Conservation (phyloP, 352 stramenopile genomes). For the Phytopythium helicoides region DNA sequence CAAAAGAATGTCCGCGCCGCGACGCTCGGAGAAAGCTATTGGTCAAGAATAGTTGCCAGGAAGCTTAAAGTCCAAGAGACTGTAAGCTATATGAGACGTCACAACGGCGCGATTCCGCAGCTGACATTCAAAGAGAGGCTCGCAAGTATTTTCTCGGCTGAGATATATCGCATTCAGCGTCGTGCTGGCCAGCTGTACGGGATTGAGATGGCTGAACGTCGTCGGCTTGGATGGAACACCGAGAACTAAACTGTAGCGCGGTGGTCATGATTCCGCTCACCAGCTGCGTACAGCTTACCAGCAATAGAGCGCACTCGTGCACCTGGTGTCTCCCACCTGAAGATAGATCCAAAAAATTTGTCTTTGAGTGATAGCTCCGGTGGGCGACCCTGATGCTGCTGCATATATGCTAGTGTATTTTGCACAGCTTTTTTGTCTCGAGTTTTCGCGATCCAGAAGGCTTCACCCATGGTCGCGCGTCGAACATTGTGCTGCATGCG, state of each 20-base stretch:
- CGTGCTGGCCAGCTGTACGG: slow-evolving; percentile 46
- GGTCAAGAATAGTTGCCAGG: slow-evolving; percentile 36
- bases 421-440: slow-evolving; percentile 35
- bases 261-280: not conserved
- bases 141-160: slow-evolving; percentile 45
- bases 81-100: slow-evolving; percentile 57
- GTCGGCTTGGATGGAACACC: slow-evolving; percentile 15
- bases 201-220: slow-evolving; percentile 32
- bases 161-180: slow-evolving; percentile 45
- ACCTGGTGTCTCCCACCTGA: slow-evolving; percentile 24
- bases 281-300: slow-evolving; percentile 33
- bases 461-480: slow-evolving; percentile 27
- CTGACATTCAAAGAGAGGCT: slow-evolving; percentile 36
- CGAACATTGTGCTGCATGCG: slow-evolving; percentile 49
- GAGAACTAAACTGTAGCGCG: slow-evolving; percentile 10
- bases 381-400: slow-evolving; percentile 28
- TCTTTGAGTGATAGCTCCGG: slow-evolving; percentile 37
- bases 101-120: slow-evolving; percentile 40
- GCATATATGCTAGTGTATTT: slow-evolving; percentile 36
- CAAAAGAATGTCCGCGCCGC: slow-evolving; percentile 45
- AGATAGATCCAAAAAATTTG: slow-evolving; percentile 21
- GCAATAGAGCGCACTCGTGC: slow-evolving; percentile 29
- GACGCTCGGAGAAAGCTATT: slow-evolving; percentile 39
- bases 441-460: slow-evolving; percentile 52
- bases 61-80: slow-evolving; percentile 56